phyloP scores from a whole-genome alignment of 2,329 filamentous ascomycete species.

The Claviceps pusilla region DNA sequence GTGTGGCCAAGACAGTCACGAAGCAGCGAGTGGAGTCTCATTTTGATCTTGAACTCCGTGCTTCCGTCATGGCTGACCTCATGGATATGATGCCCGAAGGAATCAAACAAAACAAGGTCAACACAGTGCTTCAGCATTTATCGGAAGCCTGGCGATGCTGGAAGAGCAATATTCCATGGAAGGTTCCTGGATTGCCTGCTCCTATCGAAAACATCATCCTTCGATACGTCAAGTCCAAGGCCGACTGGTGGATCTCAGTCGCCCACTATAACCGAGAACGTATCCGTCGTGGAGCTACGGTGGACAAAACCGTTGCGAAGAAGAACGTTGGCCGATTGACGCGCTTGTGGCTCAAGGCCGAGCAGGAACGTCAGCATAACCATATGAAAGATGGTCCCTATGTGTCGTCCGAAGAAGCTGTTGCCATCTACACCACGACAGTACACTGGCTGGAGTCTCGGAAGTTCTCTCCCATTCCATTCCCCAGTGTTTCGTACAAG shows the following conservation, averaged over 20 bases:
- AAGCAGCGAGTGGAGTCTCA: conserved; percentile 98
- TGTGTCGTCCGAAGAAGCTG: conserved; percentile 93
- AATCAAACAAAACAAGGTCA: conserved; percentile 98
- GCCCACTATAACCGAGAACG: conserved; percentile 97
- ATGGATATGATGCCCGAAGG: conserved; percentile 99
- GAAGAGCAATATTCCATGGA: conserved; percentile 99
- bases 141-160: conserved; percentile 98
- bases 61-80: conserved; percentile 95
- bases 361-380: conserved; percentile 97
- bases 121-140: conserved; percentile 90
- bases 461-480: conserved; percentile 96
- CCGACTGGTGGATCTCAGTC: conserved; percentile 99
- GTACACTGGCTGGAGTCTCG: conserved; percentile 97
- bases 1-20: conserved; percentile 95
- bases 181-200: conserved; percentile 88
- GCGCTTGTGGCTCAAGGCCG: conserved; percentile 89
- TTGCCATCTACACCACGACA: conserved; percentile 96
- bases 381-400: conserved; percentile 99
- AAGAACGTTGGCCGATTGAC: conserved; percentile 95
- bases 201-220: conserved; percentile 98
- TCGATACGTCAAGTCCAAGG: conserved; percentile 96
- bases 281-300: conserved; percentile 87
- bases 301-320: conserved; percentile 98
- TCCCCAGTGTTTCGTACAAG: conserved; percentile 97
- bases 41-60: conserved; percentile 90